Percentiles rank a stretch among this genome's conserved stretches.
Conservation (phyloP, 352 stramenopile genomes). For the Phytopythium oedochilum region DNA sequence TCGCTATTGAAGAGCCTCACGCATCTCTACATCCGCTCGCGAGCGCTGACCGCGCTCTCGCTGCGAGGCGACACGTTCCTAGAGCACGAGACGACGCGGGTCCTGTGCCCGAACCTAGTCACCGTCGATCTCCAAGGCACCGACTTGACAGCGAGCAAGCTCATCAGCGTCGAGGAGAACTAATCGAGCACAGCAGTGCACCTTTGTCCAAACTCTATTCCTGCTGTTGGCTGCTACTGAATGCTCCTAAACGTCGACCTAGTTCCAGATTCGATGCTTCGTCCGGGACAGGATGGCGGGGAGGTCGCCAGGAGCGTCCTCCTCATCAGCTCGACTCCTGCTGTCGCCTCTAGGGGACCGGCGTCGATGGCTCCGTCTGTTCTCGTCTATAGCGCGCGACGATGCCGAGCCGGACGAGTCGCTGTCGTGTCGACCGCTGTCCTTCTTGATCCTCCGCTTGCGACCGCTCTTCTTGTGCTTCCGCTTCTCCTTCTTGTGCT, state of each 20-base stretch:
- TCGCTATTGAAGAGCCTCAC: conserved; percentile 61
- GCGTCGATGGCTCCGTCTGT: background rate
- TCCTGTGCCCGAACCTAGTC: conserved; percentile 40
- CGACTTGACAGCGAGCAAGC: conserved; percentile 27
- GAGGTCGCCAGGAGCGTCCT: background rate
- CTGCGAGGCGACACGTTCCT: conserved; percentile 45
- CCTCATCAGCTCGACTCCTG: background rate
- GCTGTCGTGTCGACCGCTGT: background rate
- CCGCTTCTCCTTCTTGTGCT: conserved; percentile 12
- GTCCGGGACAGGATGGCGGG: conserved; percentile 25
- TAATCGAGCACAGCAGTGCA: background rate
- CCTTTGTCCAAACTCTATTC: conserved; percentile 2
- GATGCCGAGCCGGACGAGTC: conserved; percentile 4
- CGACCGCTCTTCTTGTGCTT: conserved; percentile 11
- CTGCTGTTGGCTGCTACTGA: background rate
- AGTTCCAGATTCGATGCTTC: conserved; percentile 40
- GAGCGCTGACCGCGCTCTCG: conserved; percentile 31
- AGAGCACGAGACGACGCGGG: conserved; percentile 18
- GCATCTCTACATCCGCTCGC: conserved; percentile 45
- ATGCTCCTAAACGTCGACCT: background rate
- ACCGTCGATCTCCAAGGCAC: conserved; percentile 39
- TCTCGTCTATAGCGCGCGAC: background rate
- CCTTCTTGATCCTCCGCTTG: conserved; percentile 21
- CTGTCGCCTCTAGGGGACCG: background rate
- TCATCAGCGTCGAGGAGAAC: conserved; percentile 16